Percentiles rank a stretch among this genome's conserved stretches.
Evolutionary conservation across 805 yeast genomes (phyloP).

Genomic region (Candida taoyuanica): DNA sequence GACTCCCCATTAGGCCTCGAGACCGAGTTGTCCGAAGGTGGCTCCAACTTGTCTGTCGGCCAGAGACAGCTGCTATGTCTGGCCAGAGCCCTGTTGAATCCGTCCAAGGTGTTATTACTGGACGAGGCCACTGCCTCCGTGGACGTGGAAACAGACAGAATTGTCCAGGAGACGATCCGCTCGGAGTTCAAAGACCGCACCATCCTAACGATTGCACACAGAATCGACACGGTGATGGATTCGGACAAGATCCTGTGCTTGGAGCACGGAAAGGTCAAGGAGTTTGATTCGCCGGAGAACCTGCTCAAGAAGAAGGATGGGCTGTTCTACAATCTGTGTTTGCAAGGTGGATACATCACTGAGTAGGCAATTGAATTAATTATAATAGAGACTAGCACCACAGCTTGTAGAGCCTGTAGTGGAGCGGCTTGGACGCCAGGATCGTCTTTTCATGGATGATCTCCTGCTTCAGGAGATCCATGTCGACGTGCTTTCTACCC

Average conservation of each 20-base stretch:
- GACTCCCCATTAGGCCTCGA: slow-evolving; percentile 47
- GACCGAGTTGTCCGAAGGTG: slow-evolving; percentile 58
- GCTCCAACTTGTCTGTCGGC: slow-evolving; percentile 68
- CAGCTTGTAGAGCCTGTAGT: slow-evolving; percentile 37
- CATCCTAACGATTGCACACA: slow-evolving; percentile 79
- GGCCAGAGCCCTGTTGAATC: slow-evolving; percentile 69
- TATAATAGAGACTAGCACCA: slow-evolving; percentile 34
- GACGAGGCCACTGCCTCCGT: slow-evolving; percentile 92
- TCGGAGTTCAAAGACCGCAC: slow-evolving; percentile 71
- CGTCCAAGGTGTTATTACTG: slow-evolving; percentile 58
- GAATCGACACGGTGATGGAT: slow-evolving; percentile 78
- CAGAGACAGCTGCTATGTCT: slow-evolving; percentile 79
- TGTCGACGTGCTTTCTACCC: slow-evolving; percentile 52
- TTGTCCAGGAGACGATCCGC: slow-evolving; percentile 75
- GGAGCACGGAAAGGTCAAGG: slow-evolving; percentile 71
- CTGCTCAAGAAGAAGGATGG: slow-evolving; percentile 63
- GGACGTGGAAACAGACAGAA: slow-evolving; percentile 77
- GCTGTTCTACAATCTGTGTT: slow-evolving; percentile 62
- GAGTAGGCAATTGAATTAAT: neutral
- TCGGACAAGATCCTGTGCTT: slow-evolving; percentile 72
- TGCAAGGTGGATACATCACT: slow-evolving; percentile 39
- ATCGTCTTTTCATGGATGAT: slow-evolving; percentile 47
- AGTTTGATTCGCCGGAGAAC: slow-evolving; percentile 66
- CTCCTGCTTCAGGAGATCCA: slow-evolving; percentile 48
- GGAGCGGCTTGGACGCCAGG: slow-evolving; percentile 41